Conservation (phyloP, 2,329 filamentous ascomycete species). For the Aspergillus quadricinctus region DNA sequence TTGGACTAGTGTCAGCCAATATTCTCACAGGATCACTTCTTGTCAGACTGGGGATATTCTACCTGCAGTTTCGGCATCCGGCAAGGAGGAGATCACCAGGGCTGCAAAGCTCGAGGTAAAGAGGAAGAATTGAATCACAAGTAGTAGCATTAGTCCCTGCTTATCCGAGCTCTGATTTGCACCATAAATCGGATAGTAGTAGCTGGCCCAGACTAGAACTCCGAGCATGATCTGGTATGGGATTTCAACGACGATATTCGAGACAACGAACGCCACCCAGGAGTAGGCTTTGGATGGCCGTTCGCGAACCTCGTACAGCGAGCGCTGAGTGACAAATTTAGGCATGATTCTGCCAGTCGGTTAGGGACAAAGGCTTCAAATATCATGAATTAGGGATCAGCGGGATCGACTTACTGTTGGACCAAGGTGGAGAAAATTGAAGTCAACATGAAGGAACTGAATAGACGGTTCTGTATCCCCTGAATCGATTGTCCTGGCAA, state of each 20-base stretch:
- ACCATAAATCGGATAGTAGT: slow-evolving; percentile 74
- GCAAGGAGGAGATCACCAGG: slow-evolving; percentile 69
- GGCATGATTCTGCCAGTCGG: slow-evolving; percentile 46
- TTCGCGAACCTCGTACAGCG: slow-evolving; percentile 57
- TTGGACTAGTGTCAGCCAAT: no score
- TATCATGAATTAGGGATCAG: no score
- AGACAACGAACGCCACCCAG: slow-evolving; percentile 66
- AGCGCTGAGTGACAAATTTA: slow-evolving; percentile 53
- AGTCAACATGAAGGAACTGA: slow-evolving; percentile 77
- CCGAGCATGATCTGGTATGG: slow-evolving; percentile 76
- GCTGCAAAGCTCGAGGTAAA: slow-evolving; percentile 76
- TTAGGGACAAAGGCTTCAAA: no score
- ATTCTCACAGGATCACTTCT: no score
- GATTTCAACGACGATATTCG: slow-evolving; percentile 68
- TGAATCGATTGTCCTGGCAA: slow-evolving; percentile 67
- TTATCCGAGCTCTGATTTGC: slow-evolving; percentile 58
- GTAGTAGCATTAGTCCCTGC: slow-evolving; percentile 72
- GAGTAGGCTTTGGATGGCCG: slow-evolving; percentile 66
- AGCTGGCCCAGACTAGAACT: slow-evolving; percentile 69
- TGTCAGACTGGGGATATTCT: no score
- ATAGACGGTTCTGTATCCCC: slow-evolving; percentile 85
- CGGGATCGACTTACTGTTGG: slow-evolving; percentile 28
- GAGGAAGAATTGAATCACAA: slow-evolving; percentile 69
- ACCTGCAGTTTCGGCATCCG: slow-evolving; percentile 67
- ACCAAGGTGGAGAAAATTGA: slow-evolving; percentile 65